Conservation (phyloP, 2,329 filamentous ascomycete genomes). For the Sclerotinia subarctica region DNA sequence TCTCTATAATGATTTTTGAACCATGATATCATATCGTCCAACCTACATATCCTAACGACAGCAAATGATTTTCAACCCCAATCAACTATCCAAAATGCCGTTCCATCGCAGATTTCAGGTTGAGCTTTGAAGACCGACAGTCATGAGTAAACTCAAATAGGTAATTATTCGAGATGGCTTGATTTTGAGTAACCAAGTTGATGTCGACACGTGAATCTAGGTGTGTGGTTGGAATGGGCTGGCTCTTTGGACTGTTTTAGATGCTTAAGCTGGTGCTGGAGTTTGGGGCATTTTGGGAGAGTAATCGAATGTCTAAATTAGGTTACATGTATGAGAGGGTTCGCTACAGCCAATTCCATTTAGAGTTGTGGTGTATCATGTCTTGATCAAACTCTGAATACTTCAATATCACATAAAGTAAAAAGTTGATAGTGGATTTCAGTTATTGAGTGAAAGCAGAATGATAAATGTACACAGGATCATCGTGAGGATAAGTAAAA, state of each 20-base stretch:
- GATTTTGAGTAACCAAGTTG: neutral
- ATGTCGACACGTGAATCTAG: neutral
- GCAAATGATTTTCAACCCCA: no score
- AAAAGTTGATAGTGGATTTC: neutral
- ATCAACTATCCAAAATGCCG: no score
- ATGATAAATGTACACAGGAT: neutral
- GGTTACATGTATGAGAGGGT: neutral
- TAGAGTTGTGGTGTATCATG: no score
- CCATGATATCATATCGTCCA: neutral
- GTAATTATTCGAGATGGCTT: no score
- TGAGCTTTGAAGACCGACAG: neutral
- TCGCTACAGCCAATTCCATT: no score
- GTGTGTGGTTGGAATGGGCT: neutral
- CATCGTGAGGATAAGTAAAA: constrained; percentile 2
- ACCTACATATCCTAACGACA: neutral
- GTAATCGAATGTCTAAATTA: neutral
- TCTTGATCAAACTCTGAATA: no score
- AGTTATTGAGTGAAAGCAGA: neutral
- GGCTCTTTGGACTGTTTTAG: neutral
- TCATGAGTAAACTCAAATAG: neutral
- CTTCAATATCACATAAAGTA: neutral
- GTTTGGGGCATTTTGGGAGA: neutral
- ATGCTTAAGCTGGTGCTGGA: neutral
- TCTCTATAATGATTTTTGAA: neutral
- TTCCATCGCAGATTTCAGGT: neutral